A percentile compares a stretch with the other conserved stretches of the same genome.
Conservation (phyloP, 1,139 yeast species). For the Taiozyma sp. region DNA sequence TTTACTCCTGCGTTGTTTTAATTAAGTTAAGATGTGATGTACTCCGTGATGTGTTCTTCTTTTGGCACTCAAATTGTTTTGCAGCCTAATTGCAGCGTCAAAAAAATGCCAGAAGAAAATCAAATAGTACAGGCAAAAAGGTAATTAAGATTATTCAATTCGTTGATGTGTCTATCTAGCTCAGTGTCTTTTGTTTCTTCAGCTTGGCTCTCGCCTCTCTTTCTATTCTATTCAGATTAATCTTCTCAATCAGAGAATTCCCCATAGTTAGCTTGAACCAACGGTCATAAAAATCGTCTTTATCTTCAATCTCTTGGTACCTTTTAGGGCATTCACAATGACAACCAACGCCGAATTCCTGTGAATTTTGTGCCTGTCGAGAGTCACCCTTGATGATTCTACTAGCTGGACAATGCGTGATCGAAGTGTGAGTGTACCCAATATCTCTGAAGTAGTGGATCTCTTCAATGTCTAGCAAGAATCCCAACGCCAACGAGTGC, state of each 20-base stretch:
- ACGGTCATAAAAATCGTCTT: constrained; percentile 32
- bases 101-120: too few relatives aligned
- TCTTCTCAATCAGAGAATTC: constrained; percentile 3
- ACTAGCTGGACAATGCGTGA: constrained; percentile 71
- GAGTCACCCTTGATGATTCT: constrained; percentile 14
- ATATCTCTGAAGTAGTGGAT: constrained; percentile 88
- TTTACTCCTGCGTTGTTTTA: too few relatives aligned
- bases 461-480: constrained; percentile 61
- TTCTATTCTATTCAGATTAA: constrained; percentile 6
- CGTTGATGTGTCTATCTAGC: not conserved
- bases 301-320: constrained; percentile 38
- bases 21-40: too few relatives aligned
- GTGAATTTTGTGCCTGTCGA: constrained; percentile 41
- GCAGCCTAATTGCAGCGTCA: too few relatives aligned
- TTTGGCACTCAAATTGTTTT: too few relatives aligned
- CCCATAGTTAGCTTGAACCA: constrained; percentile 33
- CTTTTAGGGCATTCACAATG: constrained; percentile 70
- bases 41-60: too few relatives aligned
- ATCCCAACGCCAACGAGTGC: constrained; percentile 78
- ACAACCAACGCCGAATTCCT: constrained; percentile 72
- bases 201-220: not conserved
- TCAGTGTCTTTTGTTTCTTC: not conserved
- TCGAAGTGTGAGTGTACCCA: constrained; percentile 76
- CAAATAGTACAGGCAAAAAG: not conserved
- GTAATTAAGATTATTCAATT: too few relatives aligned